Evolutionary conservation across 106 monocot genomes (phyloP).

Genomic region (Dendrobium huoshanense): DNA sequence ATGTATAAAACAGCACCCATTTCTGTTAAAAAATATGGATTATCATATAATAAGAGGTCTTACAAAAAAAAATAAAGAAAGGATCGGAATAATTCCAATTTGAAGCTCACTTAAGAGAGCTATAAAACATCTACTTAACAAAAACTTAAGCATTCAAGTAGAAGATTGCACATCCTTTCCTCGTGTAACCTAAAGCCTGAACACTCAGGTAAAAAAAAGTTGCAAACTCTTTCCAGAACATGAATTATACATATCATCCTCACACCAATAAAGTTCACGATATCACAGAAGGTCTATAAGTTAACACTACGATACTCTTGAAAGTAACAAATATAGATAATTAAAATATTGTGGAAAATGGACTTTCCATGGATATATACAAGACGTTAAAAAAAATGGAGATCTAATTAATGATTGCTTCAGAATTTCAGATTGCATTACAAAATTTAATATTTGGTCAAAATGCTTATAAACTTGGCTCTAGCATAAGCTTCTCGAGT

Average conservation of each 20-base stretch:
- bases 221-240: neutral
- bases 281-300: neutral
- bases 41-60: neutral
- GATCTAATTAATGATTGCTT: neutral
- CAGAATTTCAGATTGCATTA: neutral
- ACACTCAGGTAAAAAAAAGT: neutral
- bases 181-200: neutral
- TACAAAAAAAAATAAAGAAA: neutral
- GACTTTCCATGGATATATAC: neutral
- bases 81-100: neutral
- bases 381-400: neutral
- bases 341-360: neutral
- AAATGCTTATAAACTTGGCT: too few relatives aligned
- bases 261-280: neutral
- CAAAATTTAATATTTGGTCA: too few relatives aligned
- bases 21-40: neutral
- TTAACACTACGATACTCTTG: neutral
- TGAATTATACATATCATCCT: neutral
- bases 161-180: neutral
- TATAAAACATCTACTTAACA: neutral
- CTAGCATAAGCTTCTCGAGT: neutral
- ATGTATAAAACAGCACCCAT: neutral
- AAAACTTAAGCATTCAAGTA: neutral
- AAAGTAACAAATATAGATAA: neutral
- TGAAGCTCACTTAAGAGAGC: neutral